phyloP scores from a whole-genome alignment of 768 basidiomycete species.

The Scleroderma citrinum region DNA sequence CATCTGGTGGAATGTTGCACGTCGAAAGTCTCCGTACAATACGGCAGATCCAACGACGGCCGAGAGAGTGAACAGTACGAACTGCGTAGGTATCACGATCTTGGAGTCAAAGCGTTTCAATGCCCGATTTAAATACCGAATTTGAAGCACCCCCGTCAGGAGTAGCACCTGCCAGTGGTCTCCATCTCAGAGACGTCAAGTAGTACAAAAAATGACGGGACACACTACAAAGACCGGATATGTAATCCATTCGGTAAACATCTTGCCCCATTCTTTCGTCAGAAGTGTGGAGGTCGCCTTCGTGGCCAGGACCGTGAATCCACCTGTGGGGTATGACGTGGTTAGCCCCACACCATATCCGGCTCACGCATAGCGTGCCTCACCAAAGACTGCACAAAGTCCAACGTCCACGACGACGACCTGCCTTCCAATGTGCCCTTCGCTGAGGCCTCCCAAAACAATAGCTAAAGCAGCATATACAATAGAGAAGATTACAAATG shows the following conservation, averaged over 20 bases:
- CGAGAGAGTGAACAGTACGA: conserved; percentile 89
- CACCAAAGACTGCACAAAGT: conserved; percentile 80
- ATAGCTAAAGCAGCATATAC: conserved; percentile 54
- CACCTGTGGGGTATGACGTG: conserved; percentile 44
- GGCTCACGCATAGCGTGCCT: neutral
- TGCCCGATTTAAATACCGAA: conserved; percentile 79
- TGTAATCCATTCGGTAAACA: conserved; percentile 77
- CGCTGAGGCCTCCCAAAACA: conserved; percentile 61
- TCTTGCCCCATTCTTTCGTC: conserved; percentile 67
- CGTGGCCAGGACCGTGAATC: conserved; percentile 90
- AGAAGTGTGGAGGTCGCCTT: conserved; percentile 88
- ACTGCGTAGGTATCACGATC: conserved; percentile 92
- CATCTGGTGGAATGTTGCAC: conserved; percentile 73
- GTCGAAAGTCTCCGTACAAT: conserved; percentile 89
- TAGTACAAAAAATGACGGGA: neutral
- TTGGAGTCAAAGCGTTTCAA: conserved; percentile 93
- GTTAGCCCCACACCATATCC: neutral
- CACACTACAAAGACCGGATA: conserved; percentile 72
- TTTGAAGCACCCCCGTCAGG: conserved; percentile 75
- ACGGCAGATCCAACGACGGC: conserved; percentile 92
- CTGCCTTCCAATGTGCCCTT: conserved; percentile 52
- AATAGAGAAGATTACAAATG: conserved; percentile 72
- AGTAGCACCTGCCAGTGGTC: conserved; percentile 48
- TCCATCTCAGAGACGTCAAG: conserved; percentile 7
- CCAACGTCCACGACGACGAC: conserved; percentile 85